phyloP scores from a whole-genome alignment of 257 asterid species.

The Solanum clarkiae region DNA sequence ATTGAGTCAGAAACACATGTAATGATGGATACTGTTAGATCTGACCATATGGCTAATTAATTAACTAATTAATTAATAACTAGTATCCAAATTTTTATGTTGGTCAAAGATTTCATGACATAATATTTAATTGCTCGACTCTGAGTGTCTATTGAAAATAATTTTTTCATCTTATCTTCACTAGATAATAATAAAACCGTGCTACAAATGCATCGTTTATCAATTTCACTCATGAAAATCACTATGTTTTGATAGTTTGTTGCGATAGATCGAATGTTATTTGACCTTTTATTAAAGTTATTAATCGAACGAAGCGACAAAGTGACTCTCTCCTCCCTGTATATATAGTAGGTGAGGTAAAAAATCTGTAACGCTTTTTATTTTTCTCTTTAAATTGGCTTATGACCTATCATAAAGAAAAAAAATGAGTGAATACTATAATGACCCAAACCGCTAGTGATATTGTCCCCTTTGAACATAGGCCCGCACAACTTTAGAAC shows the following conservation, averaged over 20 bases:
- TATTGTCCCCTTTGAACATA: too few species aligned
- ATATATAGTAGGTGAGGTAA: background rate
- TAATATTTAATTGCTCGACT: background rate
- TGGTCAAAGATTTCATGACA: background rate
- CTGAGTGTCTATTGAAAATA: background rate
- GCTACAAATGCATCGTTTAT: accelerated
- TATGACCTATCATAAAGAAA: too few species aligned
- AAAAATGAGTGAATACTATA: too few species aligned
- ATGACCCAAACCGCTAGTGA: too few species aligned
- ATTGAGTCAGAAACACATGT: constrained; percentile 1
- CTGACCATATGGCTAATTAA: background rate
- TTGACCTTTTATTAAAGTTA: background rate
- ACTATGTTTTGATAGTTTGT: background rate
- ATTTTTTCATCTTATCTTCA: background rate
- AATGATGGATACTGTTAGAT: background rate
- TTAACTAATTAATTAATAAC: background rate
- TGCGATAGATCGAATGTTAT: background rate
- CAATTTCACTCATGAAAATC: background rate
- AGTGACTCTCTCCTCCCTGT: too few species aligned
- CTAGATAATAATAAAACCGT: background rate
- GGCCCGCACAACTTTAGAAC: too few species aligned
- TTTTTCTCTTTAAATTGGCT: too few species aligned
- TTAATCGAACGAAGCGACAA: too few species aligned
- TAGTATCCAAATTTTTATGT: background rate
- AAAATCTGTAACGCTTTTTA: too few species aligned